Evolutionary conservation across 768 basidiomycete genomes (phyloP).

Genomic region (Jaapia argillacea): DNA sequence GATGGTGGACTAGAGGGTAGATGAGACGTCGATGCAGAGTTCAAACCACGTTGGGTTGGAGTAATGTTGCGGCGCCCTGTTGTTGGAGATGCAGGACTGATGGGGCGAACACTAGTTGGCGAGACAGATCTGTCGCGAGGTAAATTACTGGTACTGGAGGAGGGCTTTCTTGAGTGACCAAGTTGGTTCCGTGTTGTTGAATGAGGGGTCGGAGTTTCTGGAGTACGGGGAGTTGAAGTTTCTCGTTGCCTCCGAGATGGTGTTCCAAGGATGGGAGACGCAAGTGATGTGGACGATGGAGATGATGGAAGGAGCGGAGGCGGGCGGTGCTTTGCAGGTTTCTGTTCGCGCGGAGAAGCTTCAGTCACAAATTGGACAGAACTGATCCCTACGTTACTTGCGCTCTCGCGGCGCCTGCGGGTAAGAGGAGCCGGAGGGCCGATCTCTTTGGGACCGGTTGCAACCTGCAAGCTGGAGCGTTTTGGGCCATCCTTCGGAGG

Average conservation of each 20-base stretch:
- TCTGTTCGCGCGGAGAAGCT: background rate
- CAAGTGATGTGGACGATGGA: constrained; percentile 4
- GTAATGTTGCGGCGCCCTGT: background rate
- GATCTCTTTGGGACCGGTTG: constrained; percentile 24
- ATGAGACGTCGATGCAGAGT: constrained; percentile 29
- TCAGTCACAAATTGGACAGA: background rate
- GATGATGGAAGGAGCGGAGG: constrained; percentile 13
- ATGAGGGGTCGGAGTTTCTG: constrained; percentile 38
- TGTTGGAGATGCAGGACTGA: background rate
- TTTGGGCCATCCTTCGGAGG: constrained; percentile 15
- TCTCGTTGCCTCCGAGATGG: no score
- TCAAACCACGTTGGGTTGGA: constrained; percentile 1
- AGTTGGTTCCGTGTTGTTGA: constrained; percentile 26
- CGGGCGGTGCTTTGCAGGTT: background rate
- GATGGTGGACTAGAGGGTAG: constrained; percentile 28
- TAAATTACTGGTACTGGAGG: constrained; percentile 19
- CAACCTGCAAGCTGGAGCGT: constrained; percentile 8
- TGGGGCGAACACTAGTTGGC: background rate
- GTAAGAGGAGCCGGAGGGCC: constrained; percentile 27
- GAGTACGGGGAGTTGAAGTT: constrained; percentile 32
- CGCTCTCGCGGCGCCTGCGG: constrained; percentile 15
- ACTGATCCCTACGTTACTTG: background rate
- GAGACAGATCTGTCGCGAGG: background rate
- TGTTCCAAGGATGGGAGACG: constrained; percentile 4
- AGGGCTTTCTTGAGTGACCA: constrained; percentile 17